Percentiles rank a stretch among this genome's conserved stretches.
Conservation (phyloP, 2,329 filamentous ascomycete species). For the Phyllosticta ampelicida region DNA sequence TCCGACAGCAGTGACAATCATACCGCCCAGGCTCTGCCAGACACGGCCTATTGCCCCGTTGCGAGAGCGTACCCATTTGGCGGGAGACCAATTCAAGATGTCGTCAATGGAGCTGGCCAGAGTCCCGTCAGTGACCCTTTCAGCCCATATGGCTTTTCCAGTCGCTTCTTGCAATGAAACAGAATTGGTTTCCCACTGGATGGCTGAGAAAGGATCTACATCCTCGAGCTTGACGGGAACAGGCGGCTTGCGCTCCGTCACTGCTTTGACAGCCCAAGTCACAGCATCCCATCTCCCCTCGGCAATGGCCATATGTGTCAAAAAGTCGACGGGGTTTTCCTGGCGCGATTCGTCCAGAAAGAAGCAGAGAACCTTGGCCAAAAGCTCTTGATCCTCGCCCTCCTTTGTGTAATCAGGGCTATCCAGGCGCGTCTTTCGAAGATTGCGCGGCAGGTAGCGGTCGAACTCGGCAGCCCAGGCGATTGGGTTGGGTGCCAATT, state of each 20-base stretch:
- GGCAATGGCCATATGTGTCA: slow-evolving; percentile 29
- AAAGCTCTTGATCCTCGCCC: slow-evolving; percentile 5
- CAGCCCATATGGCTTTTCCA: slow-evolving; percentile 1
- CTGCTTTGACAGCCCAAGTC: slow-evolving; percentile 35
- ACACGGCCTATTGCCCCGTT: slow-evolving; percentile 29
- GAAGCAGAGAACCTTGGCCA: slow-evolving; percentile 15
- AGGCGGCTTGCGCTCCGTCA: slow-evolving; percentile 25
- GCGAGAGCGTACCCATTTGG: background rate
- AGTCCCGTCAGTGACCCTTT: slow-evolving; percentile 9
- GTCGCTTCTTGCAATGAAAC: slow-evolving; percentile 18
- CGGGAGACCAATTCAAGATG: background rate
- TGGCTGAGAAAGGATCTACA: slow-evolving; percentile 14
- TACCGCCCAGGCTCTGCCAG: slow-evolving; percentile 36
- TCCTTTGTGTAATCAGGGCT: slow-evolving; percentile 13
- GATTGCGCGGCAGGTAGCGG: slow-evolving; percentile 24
- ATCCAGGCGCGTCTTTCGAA: slow-evolving; percentile 15
- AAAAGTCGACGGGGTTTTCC: slow-evolving; percentile 21
- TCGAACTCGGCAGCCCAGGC: slow-evolving; percentile 28
- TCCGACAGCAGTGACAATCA: slow-evolving; percentile 31
- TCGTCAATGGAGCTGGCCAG: background rate
- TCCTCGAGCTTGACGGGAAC: slow-evolving; percentile 11
- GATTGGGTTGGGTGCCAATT: slow-evolving; percentile 15
- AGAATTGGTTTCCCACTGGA: slow-evolving; percentile 14
- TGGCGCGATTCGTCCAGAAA: slow-evolving; percentile 18
- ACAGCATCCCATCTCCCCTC: slow-evolving; percentile 34